Evolutionary conservation across 331 rosid genomes (phyloP).

Genomic region (Malus hybrid): DNA sequence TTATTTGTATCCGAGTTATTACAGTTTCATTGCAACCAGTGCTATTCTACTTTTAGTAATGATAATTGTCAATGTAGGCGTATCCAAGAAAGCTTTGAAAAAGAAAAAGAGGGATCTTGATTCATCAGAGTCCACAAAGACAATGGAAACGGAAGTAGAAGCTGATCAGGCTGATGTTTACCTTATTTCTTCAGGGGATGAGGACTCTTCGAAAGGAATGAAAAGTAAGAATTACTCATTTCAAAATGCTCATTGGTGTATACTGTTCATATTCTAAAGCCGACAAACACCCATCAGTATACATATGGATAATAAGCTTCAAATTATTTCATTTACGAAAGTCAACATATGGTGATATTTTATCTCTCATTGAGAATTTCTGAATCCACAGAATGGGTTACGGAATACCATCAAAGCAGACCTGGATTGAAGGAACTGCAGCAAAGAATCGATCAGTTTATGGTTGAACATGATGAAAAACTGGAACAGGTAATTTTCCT

Average conservation of each 20-base stretch:
- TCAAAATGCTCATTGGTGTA: not conserved
- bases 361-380: conserved; percentile 14
- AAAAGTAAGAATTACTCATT: conserved; percentile 19
- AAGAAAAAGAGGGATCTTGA: conserved; percentile 10
- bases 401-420: conserved; percentile 56
- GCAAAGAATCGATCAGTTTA: conserved; percentile 57
- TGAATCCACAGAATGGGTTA: conserved; percentile 63
- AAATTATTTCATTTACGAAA: not conserved
- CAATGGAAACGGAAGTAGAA: conserved; percentile 4
- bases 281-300: not conserved
- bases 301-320: not conserved
- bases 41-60: not conserved
- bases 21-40: not conserved
- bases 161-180: conserved; percentile 12
- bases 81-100: not conserved
- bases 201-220: conserved; percentile 25
- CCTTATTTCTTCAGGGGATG: conserved; percentile 23
- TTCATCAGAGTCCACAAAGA: not conserved
- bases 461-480: conserved; percentile 47
- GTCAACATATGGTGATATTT: not conserved
- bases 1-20: not conserved
- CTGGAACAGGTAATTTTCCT: conserved; percentile 53
- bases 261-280: not conserved
- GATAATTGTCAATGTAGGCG: not conserved
- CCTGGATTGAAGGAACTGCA: conserved; percentile 61